Evolutionary conservation across 345 rosid species (phyloP).

Genomic region (Linum tenue): DNA sequence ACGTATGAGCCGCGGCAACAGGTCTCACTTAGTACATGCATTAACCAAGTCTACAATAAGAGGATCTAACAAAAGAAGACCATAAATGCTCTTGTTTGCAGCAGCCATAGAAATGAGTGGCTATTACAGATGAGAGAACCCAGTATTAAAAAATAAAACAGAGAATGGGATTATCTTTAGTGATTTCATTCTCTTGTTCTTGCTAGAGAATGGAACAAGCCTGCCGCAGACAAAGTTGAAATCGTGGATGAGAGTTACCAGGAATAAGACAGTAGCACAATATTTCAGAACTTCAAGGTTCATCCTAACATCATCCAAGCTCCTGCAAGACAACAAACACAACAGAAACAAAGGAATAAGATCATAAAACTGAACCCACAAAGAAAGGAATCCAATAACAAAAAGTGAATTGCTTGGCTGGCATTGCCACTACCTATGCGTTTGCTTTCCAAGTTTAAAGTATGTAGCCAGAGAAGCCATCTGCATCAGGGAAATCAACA

Average conservation of each 20-base stretch:
- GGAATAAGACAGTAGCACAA: conserved; percentile 84
- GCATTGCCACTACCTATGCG: conserved; percentile 46
- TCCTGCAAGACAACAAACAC: conserved; percentile 40
- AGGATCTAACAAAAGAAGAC: too few relatives aligned
- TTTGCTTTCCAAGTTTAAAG: conserved; percentile 77
- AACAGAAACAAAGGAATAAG: background rate
- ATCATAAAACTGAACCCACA: background rate
- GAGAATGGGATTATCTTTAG: too few relatives aligned
- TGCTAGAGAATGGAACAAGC: background rate
- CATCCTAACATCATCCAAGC: conserved; percentile 90
- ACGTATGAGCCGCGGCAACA: too few relatives aligned
- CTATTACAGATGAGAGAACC: too few relatives aligned
- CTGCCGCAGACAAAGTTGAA: background rate
- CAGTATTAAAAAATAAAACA: too few relatives aligned
- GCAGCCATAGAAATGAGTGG: too few relatives aligned
- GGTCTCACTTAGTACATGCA: too few relatives aligned
- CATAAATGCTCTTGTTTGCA: too few relatives aligned
- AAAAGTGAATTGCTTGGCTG: background rate
- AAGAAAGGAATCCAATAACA: conserved; percentile 4
- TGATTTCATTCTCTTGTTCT: too few relatives aligned
- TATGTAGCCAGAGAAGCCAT: conserved; percentile 83
- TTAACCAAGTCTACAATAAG: too few relatives aligned
- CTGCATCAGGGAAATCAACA: conserved; percentile 24
- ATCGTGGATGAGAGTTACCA: conserved; percentile 40
- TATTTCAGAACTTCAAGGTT: conserved; percentile 86